Conservation (phyloP, 208 protist genomes). For the Tetramitus jugosus region DNA sequence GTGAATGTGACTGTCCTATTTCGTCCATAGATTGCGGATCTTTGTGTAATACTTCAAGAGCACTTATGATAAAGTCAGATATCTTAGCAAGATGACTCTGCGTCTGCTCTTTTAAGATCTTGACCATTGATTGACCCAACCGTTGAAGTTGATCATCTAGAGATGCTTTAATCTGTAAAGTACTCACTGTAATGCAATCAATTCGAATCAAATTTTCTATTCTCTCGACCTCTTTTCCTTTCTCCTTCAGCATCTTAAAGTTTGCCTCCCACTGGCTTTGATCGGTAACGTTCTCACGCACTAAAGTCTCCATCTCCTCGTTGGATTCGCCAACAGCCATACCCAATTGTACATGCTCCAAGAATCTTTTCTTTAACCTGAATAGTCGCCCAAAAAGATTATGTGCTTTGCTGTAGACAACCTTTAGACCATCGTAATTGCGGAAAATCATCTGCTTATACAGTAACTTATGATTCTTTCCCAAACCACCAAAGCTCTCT, state of each 20-base stretch:
- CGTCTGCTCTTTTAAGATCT: slow-evolving; percentile 66
- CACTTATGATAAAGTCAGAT: slow-evolving; percentile 63
- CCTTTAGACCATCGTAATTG: slow-evolving; percentile 69
- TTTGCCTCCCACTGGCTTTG: slow-evolving; percentile 88
- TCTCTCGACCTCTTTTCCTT: slow-evolving; percentile 81
- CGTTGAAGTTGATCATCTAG: slow-evolving; percentile 82
- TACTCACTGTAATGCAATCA: slow-evolving; percentile 84
- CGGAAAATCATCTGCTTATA: slow-evolving; percentile 74
- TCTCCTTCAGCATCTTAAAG: slow-evolving; percentile 83
- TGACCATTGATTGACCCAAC: slow-evolving; percentile 69
- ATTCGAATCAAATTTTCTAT: slow-evolving; percentile 82
- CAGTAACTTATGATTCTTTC: slow-evolving; percentile 45
- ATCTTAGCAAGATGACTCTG: slow-evolving; percentile 63
- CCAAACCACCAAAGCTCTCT: slow-evolving; percentile 75
- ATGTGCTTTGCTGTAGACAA: slow-evolving; percentile 78
- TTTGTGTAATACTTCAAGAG: slow-evolving; percentile 55
- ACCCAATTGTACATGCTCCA: slow-evolving; percentile 77
- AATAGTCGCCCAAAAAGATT: slow-evolving; percentile 73
- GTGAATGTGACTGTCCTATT: slow-evolving; percentile 72
- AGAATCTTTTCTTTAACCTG: slow-evolving; percentile 68
- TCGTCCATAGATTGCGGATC: slow-evolving; percentile 83
- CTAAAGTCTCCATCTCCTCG: slow-evolving; percentile 73
- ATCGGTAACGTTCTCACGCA: slow-evolving; percentile 66
- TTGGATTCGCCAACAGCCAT: too few species aligned
- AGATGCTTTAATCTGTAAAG: slow-evolving; percentile 73